Conservation (phyloP, 23 red algal genomes). For the Cyanidiococcus yangmingshanensis region DNA sequence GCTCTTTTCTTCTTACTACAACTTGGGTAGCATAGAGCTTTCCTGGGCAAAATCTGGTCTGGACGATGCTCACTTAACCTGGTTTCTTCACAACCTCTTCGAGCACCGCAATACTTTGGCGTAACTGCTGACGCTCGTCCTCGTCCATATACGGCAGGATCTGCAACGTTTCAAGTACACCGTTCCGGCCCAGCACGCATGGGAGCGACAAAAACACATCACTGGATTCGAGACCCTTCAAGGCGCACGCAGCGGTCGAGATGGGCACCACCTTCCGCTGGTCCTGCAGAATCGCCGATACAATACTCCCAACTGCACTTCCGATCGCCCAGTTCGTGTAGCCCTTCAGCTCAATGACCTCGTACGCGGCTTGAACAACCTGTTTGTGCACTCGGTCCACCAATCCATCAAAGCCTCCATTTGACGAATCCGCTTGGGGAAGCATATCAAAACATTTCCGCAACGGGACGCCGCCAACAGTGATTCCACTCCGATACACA, state of each 20-base stretch:
- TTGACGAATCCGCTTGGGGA: neutral
- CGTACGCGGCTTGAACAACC: constrained; percentile 26
- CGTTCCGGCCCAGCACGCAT: constrained; percentile 19
- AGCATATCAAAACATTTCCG: constrained; percentile 20
- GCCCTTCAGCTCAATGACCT: constrained; percentile 37
- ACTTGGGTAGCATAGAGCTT: too few relatives aligned
- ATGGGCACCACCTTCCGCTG: constrained; percentile 27
- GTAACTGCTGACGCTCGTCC: neutral
- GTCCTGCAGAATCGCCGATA: constrained; percentile 15
- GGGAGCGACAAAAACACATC: constrained; percentile 48
- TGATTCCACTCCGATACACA: constrained; percentile 30
- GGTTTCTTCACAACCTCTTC: neutral
- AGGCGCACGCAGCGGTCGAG: constrained; percentile 13
- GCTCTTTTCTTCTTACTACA: too few relatives aligned
- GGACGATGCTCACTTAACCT: too few relatives aligned
- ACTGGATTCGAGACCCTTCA: constrained; percentile 2
- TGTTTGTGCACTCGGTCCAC: neutral
- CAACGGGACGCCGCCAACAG: constrained; percentile 28
- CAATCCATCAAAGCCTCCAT: neutral
- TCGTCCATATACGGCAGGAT: neutral
- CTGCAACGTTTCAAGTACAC: neutral
- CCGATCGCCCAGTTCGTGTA: constrained; percentile 43
- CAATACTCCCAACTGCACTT: constrained; percentile 30
- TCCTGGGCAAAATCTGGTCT: too few relatives aligned
- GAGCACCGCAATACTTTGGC: neutral